phyloP scores from a whole-genome alignment of 768 basidiomycete species.

The Mycena filopes region DNA sequence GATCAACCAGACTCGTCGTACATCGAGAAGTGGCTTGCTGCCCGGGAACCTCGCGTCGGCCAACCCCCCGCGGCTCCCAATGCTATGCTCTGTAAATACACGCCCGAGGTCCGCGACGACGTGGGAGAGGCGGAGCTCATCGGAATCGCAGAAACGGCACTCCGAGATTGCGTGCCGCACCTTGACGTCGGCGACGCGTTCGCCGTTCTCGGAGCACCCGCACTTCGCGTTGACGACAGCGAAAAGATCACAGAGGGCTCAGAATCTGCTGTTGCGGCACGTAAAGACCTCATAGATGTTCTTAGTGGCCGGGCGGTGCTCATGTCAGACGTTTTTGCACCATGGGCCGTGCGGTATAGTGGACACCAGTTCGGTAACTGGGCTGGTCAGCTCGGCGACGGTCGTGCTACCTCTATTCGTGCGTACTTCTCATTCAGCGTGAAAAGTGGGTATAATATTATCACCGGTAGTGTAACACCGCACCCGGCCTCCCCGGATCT shows the following conservation, averaged over 20 bases:
- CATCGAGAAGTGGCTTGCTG: slow-evolving; percentile 82
- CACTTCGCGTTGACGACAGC: slow-evolving; percentile 47
- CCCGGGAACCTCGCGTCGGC: slow-evolving; percentile 66
- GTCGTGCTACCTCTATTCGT: slow-evolving; percentile 90
- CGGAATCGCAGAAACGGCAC: slow-evolving; percentile 73
- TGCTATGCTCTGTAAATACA: slow-evolving; percentile 59
- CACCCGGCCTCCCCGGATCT: slow-evolving; percentile 66
- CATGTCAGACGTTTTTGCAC: slow-evolving; percentile 68
- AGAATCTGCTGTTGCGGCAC: slow-evolving; percentile 53
- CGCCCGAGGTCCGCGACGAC: slow-evolving; percentile 60
- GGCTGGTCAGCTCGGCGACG: slow-evolving; percentile 97
- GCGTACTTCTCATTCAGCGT: background rate
- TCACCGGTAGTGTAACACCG: slow-evolving; percentile 61
- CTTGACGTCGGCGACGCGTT: slow-evolving; percentile 91
- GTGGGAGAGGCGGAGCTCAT: slow-evolving; percentile 64
- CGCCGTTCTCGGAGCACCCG: slow-evolving; percentile 68
- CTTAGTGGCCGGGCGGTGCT: slow-evolving; percentile 82
- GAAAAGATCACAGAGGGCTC: slow-evolving; percentile 25
- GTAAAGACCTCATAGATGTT: slow-evolving; percentile 83
- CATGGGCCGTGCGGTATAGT: slow-evolving; percentile 92
- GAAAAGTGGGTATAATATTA: slow-evolving; percentile 8
- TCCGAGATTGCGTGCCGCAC: slow-evolving; percentile 83
- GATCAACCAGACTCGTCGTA: slow-evolving; percentile 55
- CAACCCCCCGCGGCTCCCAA: slow-evolving; percentile 37
- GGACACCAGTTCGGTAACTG: slow-evolving; percentile 91